A percentile compares a stretch with the other conserved stretches of the same genome.
Evolutionary conservation across 352 stramenopile genomes (phyloP).

Genomic region (Thraustochytrium sp.): DNA sequence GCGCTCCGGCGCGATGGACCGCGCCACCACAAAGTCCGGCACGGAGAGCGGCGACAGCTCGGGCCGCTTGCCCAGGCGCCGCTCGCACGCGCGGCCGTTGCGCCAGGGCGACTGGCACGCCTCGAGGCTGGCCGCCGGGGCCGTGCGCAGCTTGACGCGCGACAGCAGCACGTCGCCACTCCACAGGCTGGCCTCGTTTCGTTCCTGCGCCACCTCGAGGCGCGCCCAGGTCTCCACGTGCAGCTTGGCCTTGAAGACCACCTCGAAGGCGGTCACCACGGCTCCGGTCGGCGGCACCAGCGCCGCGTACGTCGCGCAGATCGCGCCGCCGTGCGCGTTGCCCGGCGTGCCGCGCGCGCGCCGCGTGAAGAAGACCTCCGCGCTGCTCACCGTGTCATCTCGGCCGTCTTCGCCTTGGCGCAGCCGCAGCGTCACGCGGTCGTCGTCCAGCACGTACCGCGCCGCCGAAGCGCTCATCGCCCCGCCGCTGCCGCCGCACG

Average conservation of each 20-base stretch:
- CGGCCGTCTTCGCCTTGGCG: no score
- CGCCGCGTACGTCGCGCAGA: not conserved
- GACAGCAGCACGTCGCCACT: not conserved
- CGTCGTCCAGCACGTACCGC: not conserved
- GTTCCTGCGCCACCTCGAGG: not conserved
- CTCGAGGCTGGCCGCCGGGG: not conserved
- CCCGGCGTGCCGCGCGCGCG: not conserved
- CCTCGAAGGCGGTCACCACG: not conserved
- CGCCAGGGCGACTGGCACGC: not conserved
- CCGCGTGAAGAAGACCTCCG: not conserved
- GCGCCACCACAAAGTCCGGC: constrained; percentile 8
- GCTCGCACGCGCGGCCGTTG: not conserved
- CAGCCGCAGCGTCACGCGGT: not conserved
- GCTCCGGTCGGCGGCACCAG: not conserved
- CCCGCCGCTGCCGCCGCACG: no score
- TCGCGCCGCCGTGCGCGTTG: not conserved
- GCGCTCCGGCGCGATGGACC: not conserved
- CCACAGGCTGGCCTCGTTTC: not conserved
- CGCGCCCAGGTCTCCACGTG: not conserved
- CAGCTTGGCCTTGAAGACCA: constrained; percentile 1
- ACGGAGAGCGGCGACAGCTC: not conserved
- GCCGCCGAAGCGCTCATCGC: no score
- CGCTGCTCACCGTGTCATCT: no score
- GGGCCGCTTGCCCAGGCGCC: not conserved
- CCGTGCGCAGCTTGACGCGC: not conserved